These are phyloP conservation scores for Neostapfia colusana DNA, from an alignment of 176 grass and related monocot genomes.

Conservation along the genomic window DNA sequence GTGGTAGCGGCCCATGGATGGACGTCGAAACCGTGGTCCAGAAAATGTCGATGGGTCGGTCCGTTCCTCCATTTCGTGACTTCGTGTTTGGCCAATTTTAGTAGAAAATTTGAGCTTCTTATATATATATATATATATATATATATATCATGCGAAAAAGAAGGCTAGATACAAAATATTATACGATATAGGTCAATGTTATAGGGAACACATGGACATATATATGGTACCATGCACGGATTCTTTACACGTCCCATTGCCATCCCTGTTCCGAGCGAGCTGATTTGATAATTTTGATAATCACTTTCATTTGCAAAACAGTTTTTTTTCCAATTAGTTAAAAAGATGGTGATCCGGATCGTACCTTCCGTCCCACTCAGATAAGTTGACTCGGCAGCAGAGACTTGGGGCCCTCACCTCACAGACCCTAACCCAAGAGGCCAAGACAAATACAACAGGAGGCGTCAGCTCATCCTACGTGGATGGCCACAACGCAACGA, in stretches of 20 bases:
- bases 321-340: not conserved
- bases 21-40: not conserved
- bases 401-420: too few relatives aligned
- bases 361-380: not conserved
- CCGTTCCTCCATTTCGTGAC: not conserved
- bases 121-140: too few relatives aligned
- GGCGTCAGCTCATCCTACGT: constrained; percentile 37
- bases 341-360: not conserved
- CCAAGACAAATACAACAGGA: constrained; percentile 28
- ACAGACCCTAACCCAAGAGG: not conserved
- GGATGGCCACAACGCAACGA: constrained; percentile 7
- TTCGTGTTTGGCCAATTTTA: too few relatives aligned
- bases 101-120: too few relatives aligned
- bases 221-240: too few relatives aligned
- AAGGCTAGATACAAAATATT: too few relatives aligned
- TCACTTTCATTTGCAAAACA: not conserved
- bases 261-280: not conserved
- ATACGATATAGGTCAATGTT: too few relatives aligned
- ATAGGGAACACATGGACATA: too few relatives aligned
- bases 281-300: not conserved
- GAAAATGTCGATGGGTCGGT: not conserved
- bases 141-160: too few relatives aligned
- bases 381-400: constrained; percentile 41
- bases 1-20: too few relatives aligned
- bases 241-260: not conserved